Evolutionary conservation across 352 stramenopile genomes (phyloP), one percentile per base, ranked within the genome.

Genomic region (Phytophthora multivora): DNA sequence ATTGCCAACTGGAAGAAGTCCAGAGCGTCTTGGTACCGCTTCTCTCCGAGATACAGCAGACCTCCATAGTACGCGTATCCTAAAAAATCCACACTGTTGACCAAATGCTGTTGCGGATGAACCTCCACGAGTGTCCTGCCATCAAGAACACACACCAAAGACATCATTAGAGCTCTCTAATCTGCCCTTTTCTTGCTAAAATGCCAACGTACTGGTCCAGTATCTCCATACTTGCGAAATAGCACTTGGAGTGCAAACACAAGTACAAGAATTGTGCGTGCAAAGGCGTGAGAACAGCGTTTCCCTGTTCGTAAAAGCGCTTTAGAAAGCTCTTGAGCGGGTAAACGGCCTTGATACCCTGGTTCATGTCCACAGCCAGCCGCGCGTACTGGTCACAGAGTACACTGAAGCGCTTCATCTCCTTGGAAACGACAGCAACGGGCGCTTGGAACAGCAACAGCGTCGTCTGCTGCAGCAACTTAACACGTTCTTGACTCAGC

Each of bases 51-150:
- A 50, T 82, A 87, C 16, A 95, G 51, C 39, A 93, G 46, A 11
- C 84, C 88, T 40, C 83, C 86, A 55, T 95, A 95, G 73, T 94
- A 96, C 46, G 82, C 80, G 58, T 96, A 96, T 47, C 80, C 67
- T 47, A 94, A 60, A 51, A 94, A 88, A 65, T 95, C 82, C 16
- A 90, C 80, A 15, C 65, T 46, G 9, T 36, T 77, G 40, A 93
- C 64, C 0, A 87, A 52, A 54, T 86, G 71, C 35, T 69, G 51
- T 60, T 90, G 76, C 16, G 76, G 48, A 46, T 93, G 83, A 39
- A 92, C 73, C 63, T 94, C 85, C 66, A 90, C 75, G 19, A 94
- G 57, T 39, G 79, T 77, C 26, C 85, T 93, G 47, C 33, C 8
- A 38, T 36, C n/a, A 21, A 61, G 13, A 39, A 39, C 12, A 69